Conservation (phyloP, 2,329 filamentous ascomycete genomes). For the Catunica adiposa region DNA sequence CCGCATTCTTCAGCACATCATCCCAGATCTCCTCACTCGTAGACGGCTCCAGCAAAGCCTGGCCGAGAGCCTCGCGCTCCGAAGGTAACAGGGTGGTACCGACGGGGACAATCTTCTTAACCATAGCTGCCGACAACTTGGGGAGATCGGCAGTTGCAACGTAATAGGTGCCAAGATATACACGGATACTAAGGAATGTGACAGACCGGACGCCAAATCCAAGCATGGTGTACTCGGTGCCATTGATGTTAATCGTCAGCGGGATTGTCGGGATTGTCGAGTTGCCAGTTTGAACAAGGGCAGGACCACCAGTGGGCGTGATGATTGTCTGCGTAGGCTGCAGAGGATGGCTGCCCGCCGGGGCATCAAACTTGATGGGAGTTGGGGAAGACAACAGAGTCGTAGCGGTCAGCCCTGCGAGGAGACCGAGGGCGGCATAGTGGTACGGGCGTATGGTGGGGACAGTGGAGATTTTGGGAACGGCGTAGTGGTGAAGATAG, state of each 20-base stretch:
- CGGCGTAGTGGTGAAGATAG: background rate
- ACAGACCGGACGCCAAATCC: slow-evolving; percentile 80
- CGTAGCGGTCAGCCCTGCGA: background rate
- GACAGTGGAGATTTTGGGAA: background rate
- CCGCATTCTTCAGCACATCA: slow-evolving; percentile 45
- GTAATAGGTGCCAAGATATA: slow-evolving; percentile 91
- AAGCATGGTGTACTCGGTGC: slow-evolving; percentile 67
- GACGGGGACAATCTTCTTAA: slow-evolving; percentile 56
- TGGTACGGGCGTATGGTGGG: background rate
- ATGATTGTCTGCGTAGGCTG: slow-evolving; percentile 9
- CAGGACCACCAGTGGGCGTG: background rate
- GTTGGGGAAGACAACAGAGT: background rate
- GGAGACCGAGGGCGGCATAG: background rate
- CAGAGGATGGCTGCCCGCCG: slow-evolving; percentile 9
- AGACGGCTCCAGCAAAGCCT: slow-evolving; percentile 50
- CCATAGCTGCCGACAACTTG: slow-evolving; percentile 59
- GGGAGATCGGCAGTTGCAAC: slow-evolving; percentile 70
- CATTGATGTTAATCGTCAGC: slow-evolving; percentile 45
- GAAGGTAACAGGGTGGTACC: slow-evolving; percentile 70
- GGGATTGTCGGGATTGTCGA: slow-evolving; percentile 67
- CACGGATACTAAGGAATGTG: slow-evolving; percentile 75
- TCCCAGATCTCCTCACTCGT: slow-evolving; percentile 61
- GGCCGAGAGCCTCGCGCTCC: slow-evolving; percentile 60
- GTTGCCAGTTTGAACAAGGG: slow-evolving; percentile 47
- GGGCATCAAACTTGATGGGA: slow-evolving; percentile 7